A percentile compares a stretch with the other conserved stretches of the same genome.
phyloP scores from a whole-genome alignment of 1,139 yeast species.

The Meyerozyma smithsonii region DNA sequence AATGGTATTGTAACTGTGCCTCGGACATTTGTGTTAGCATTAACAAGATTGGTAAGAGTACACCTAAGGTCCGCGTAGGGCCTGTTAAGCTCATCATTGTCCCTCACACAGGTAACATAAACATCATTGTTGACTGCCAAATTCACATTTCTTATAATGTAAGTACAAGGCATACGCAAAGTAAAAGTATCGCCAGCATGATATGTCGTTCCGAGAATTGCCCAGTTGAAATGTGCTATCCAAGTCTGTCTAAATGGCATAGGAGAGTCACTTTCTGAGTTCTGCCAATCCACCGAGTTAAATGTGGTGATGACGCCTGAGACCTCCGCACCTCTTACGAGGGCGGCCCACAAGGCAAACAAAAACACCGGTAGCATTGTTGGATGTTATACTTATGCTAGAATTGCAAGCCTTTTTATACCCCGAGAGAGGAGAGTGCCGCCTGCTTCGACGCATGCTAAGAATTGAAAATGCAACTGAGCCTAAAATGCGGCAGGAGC shows the following conservation, averaged over 20 bases:
- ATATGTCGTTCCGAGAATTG: slow-evolving; percentile 5
- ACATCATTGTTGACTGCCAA: slow-evolving; percentile 5
- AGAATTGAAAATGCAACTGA: too few species aligned
- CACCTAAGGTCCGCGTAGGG: slow-evolving; percentile 7
- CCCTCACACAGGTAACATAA: slow-evolving; percentile 10
- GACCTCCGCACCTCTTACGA: slow-evolving; percentile 4
- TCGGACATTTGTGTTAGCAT: slow-evolving; percentile 1
- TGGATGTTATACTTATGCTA: too few species aligned
- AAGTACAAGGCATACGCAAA: slow-evolving; percentile 8
- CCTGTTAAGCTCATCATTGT: slow-evolving; percentile 6
- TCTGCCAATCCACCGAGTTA: slow-evolving; percentile 4
- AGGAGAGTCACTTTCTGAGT: slow-evolving; percentile 2
- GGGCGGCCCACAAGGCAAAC: background rate
- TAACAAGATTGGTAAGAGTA: slow-evolving; percentile 5
- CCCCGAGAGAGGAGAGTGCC: too few species aligned
- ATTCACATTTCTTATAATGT: slow-evolving; percentile 2
- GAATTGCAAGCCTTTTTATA: too few species aligned
- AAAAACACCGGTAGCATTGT: background rate
- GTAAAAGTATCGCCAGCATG: slow-evolving; percentile 8
- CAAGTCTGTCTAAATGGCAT: slow-evolving; percentile 7
- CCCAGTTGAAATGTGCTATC: slow-evolving; percentile 8
- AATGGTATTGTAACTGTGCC: slow-evolving; percentile 25
- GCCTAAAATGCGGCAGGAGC: too few species aligned
- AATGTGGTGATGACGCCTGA: slow-evolving; percentile 8
- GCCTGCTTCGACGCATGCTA: too few species aligned